Evolutionary conservation across 2,329 filamentous ascomycete genomes (phyloP).

Genomic region (Pleomassaria siparia): DNA sequence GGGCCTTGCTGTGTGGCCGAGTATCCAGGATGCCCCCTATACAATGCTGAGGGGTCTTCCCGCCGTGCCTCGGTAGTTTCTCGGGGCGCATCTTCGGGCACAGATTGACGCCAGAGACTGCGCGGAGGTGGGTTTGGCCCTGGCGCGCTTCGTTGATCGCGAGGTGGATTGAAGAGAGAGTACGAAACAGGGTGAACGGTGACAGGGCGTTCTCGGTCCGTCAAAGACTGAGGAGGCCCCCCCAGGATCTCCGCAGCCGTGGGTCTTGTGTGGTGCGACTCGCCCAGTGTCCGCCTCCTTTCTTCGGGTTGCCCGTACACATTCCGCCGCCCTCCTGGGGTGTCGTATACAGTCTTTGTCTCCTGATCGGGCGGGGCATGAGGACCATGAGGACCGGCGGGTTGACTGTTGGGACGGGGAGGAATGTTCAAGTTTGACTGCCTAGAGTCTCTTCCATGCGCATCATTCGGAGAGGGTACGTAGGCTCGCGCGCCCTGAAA

Average conservation of each 20-base stretch:
- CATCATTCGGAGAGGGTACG: constrained; percentile 32
- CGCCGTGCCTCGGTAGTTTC: constrained; percentile 30
- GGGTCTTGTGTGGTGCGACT: constrained; percentile 37
- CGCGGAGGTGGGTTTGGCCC: constrained; percentile 24
- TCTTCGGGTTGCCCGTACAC: constrained; percentile 35
- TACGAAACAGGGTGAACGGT: constrained; percentile 45
- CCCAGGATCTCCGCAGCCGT: constrained; percentile 36
- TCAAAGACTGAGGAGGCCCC: constrained; percentile 17
- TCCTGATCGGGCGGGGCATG: constrained; percentile 28
- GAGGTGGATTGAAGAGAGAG: constrained; percentile 41
- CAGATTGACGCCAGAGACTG: constrained; percentile 34
- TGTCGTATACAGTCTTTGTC: constrained; percentile 23
- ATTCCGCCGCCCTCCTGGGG: constrained; percentile 25
- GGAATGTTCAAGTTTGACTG: constrained; percentile 31
- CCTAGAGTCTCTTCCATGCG: constrained; percentile 23
- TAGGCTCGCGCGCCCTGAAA: constrained; percentile 36
- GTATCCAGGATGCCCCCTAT: constrained; percentile 36
- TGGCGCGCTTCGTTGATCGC: constrained; percentile 22
- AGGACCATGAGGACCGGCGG: constrained; percentile 29
- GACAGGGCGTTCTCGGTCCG: constrained; percentile 36
- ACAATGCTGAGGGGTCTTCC: constrained; percentile 33
- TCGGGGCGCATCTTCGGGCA: constrained; percentile 24
- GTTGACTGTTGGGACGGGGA: constrained; percentile 45
- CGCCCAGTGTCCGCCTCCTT: constrained; percentile 37
- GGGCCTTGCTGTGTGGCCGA: constrained; percentile 24